Evolutionary conservation across 2,329 filamentous ascomycete species (phyloP), one percentile per base, ranked within the genome.

Genomic region (Biscogniauxia marginata): DNA sequence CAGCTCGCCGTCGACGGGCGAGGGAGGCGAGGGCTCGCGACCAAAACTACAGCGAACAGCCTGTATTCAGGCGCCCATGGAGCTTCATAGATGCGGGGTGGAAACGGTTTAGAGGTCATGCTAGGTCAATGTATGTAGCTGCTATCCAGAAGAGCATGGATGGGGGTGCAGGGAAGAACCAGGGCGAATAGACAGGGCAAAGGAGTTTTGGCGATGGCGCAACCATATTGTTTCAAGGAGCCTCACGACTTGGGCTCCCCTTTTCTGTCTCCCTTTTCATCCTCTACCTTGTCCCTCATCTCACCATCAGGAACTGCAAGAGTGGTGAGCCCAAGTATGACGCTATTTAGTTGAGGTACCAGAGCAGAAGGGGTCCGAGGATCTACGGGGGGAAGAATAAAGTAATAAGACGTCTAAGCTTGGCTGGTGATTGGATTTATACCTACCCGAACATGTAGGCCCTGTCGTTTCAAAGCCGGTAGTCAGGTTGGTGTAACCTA

Each of bases 31-130:
- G 44, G 63, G 65, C 24, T 64, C 71, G 25, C 65, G 73, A 49
- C 65, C 69, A 39, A 77, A 77, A 56, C 63, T 74, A 49, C 67
- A 71, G 59, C 74, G 79, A 55, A 72, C 71, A 19, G 60, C 69
- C n/a, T 76, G 73, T 52, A 69, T 71, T 63, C 72, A 75, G 21
- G 67, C 72, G 48, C 66, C 75, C 55, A 70, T 76, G 54, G 76
- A 78, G 62, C 65, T 75, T 45, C 73, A 70, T 61, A 73, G 68
- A 65, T 67, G 61, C 46, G 63, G 71, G 55, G 70, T 74, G 52
- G 72, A 73, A 62, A 75, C 71, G 53, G 72, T 74, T 60, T 75
- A 74, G 63, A 73, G 66, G 51, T 63, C 54, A 58, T 39, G 34
- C 22, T 24, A 44, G n/a, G 20, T 47, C 45, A 50, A 20, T 16